Conservation (phyloP, 164 flowering plant species). For the Stephania yunnanensis region DNA sequence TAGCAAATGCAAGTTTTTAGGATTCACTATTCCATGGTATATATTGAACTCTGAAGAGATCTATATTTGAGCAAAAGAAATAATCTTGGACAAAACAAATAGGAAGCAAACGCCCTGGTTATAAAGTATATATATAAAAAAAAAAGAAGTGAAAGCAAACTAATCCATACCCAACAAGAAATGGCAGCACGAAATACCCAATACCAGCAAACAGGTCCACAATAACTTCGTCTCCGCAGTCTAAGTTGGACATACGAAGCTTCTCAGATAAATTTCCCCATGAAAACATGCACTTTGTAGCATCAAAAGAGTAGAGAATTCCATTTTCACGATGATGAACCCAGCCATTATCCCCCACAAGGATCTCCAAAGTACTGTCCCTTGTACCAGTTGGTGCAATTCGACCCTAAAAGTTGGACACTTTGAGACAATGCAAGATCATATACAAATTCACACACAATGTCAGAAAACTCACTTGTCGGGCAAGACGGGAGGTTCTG, state of each 20-base stretch:
- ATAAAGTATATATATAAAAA: too few relatives aligned
- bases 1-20: too few relatives aligned
- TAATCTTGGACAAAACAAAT: neutral
- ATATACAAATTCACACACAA: neutral
- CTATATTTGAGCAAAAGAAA: too few relatives aligned
- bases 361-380: constrained; percentile 87
- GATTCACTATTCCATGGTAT: too few relatives aligned
- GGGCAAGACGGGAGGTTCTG: constrained; percentile 72
- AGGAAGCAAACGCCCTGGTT: neutral
- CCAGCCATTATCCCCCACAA: constrained; percentile 90
- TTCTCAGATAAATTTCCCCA: constrained; percentile 96
- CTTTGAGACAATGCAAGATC: neutral
- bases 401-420: constrained; percentile 46
- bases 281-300: constrained; percentile 94
- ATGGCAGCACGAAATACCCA: constrained; percentile 87
- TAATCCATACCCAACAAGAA: constrained; percentile 66
- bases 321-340: constrained; percentile 93
- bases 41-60: too few relatives aligned
- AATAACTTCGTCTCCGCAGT: constrained; percentile 67
- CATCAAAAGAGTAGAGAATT: constrained; percentile 84
- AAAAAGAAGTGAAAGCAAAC: neutral
- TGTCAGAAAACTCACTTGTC: constrained; percentile 49
- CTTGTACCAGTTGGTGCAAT: constrained; percentile 80
- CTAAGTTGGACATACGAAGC: constrained; percentile 66
- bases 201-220: constrained; percentile 97